These are phyloP conservation scores for Adenanthera pavonina DNA, from an alignment of 306 rosid genomes.

Conservation along the genomic window DNA sequence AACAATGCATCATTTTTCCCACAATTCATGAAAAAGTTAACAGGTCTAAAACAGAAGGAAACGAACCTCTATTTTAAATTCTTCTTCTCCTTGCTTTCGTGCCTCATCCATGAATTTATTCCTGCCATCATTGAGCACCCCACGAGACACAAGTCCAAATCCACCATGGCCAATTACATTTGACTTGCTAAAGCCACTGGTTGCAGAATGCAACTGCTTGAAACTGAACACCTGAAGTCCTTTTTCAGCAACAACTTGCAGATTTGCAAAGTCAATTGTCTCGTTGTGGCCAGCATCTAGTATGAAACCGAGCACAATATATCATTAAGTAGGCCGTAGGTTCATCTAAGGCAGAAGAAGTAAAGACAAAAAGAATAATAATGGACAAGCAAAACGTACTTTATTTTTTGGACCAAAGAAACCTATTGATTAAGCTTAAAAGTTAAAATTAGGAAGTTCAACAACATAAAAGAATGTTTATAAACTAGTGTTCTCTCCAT, in stretches of 20 bases:
- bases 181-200: slow-evolving; percentile 89
- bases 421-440: slow-evolving; percentile 1
- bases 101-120: slow-evolving; percentile 93
- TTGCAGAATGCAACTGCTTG: slow-evolving; percentile 93
- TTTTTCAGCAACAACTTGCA: slow-evolving; percentile 66
- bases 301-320: slow-evolving; percentile 32
- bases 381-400: slow-evolving; percentile 4
- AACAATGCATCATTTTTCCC: slow-evolving; percentile 1
- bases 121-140: slow-evolving; percentile 80
- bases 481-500: not conserved
- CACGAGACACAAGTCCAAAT: slow-evolving; percentile 86
- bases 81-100: slow-evolving; percentile 94
- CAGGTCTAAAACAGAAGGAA: slow-evolving; percentile 23
- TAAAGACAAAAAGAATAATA: slow-evolving; percentile 1
- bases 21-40: slow-evolving; percentile 14
- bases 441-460: not conserved
- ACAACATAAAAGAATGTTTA: not conserved
- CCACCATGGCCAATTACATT: slow-evolving; percentile 92
- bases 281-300: slow-evolving; percentile 52
- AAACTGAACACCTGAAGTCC: slow-evolving; percentile 84
- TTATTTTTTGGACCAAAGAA: not conserved
- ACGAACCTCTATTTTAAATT: slow-evolving; percentile 86
- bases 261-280: slow-evolving; percentile 57
- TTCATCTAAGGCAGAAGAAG: slow-evolving; percentile 28
- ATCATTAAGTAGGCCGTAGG: slow-evolving; percentile 42